Evolutionary conservation across 345 rosid species (phyloP).

Genomic region (Iberis pinnata): DNA sequence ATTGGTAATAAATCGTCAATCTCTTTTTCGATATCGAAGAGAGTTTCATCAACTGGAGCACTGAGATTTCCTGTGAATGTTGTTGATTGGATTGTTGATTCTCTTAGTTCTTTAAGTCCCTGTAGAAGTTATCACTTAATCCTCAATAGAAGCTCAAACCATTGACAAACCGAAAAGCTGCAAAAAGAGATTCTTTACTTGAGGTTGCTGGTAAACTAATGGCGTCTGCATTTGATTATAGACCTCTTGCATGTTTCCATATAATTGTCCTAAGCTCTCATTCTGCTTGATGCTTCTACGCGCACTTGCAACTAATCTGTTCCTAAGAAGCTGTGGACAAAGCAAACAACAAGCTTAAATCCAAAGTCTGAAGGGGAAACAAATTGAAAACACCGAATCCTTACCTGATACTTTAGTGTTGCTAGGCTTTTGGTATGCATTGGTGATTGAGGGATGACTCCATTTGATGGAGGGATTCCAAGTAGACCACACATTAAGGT

Average conservation of each 20-base stretch:
- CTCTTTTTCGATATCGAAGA: constrained; percentile 78
- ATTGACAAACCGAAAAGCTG: not conserved
- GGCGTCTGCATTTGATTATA: constrained; percentile 93
- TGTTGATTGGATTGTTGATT: constrained; percentile 67
- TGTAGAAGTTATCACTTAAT: constrained; percentile 22
- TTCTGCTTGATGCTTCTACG: constrained; percentile 57
- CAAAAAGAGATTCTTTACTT: constrained; percentile 26
- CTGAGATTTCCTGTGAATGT: constrained; percentile 71
- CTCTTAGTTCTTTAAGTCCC: constrained; percentile 87
- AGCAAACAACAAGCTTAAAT: constrained; percentile 3
- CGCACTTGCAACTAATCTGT: constrained; percentile 64
- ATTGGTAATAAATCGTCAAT: constrained; percentile 78
- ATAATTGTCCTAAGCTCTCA: constrained; percentile 73
- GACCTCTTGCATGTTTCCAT: constrained; percentile 70
- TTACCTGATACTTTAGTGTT: constrained; percentile 83
- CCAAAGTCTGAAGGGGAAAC: not conserved
- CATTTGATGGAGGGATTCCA: constrained; percentile 95
- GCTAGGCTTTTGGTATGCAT: constrained; percentile 98
- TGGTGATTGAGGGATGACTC: constrained; percentile 97
- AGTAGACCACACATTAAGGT: constrained; percentile 80
- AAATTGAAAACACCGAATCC: not conserved
- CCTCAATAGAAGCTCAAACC: constrained; percentile 1
- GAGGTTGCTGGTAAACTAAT: constrained; percentile 51
- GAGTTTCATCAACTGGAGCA: constrained; percentile 55
- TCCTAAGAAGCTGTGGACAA: constrained; percentile 60